Evolutionary conservation across 2,329 filamentous ascomycete genomes (phyloP).

Genomic region (Xylaria sp.): DNA sequence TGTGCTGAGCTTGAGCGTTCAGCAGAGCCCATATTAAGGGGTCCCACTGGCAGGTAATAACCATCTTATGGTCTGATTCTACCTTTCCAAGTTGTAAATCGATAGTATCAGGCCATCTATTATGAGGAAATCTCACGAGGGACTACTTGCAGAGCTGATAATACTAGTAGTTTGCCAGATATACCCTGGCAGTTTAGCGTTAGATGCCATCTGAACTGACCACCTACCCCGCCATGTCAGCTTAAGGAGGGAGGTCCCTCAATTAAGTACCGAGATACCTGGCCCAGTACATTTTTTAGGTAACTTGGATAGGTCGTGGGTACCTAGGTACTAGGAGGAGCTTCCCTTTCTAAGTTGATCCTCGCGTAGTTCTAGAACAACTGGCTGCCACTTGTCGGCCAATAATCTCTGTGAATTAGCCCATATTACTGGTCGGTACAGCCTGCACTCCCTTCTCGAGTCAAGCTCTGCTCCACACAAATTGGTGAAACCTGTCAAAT

Average conservation of each 20-base stretch:
- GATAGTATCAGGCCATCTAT: background rate
- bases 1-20: background rate
- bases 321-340: background rate
- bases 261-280: background rate
- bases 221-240: slow-evolving; percentile 27
- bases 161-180: background rate
- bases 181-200: background rate
- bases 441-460: slow-evolving; percentile 5
- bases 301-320: too few relatives aligned
- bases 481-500: slow-evolving; percentile 53
- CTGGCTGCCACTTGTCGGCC: slow-evolving; percentile 26
- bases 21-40: background rate
- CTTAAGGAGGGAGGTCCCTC: background rate
- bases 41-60: background rate
- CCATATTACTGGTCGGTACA: slow-evolving; percentile 6
- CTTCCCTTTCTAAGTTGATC: background rate
- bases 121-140: background rate
- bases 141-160: background rate
- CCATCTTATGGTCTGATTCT: background rate
- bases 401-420: background rate
- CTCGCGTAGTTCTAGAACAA: slow-evolving; percentile 16
- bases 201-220: slow-evolving; percentile 31
- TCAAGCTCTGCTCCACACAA: slow-evolving; percentile 47
- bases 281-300: background rate
- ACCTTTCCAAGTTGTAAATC: background rate